phyloP scores from a whole-genome alignment of 2,329 filamentous ascomycete species.

The Tolypocladium sp. region DNA sequence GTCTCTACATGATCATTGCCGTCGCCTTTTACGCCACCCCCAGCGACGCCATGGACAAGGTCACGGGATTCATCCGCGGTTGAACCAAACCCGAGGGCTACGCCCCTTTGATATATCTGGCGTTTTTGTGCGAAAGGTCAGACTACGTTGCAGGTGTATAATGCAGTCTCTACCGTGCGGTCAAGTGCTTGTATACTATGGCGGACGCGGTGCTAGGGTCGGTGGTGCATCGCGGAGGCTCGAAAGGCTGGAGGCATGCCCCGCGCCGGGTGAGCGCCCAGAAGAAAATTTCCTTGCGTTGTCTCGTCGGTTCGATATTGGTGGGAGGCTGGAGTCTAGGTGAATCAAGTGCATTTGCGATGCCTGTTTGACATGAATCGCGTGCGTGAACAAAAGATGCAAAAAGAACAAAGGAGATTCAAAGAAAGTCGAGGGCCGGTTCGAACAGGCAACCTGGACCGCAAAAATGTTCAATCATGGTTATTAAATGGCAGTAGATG shows the following conservation, averaged over 20 bases:
- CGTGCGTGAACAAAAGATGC: too few species aligned
- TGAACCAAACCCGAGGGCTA: background rate
- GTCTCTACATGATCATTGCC: slow-evolving; percentile 50
- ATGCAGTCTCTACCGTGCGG: background rate
- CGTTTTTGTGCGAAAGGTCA: background rate
- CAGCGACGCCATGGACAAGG: slow-evolving; percentile 33
- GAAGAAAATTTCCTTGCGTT: background rate
- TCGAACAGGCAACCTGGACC: background rate
- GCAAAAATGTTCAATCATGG: background rate
- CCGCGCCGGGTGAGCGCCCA: background rate
- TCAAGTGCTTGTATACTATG: background rate
- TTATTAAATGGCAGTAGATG: background rate
- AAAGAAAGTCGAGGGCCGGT: background rate
- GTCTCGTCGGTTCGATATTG: background rate
- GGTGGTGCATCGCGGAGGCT: too few species aligned
- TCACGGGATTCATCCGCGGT: background rate
- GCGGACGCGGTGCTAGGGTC: background rate
- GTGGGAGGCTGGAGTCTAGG: background rate
- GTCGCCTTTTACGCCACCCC: slow-evolving; percentile 51
- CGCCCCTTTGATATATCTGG: background rate
- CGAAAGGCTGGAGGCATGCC: background rate
- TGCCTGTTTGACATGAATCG: background rate
- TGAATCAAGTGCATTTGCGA: background rate
- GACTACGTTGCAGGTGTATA: background rate
- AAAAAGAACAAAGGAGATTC: too few species aligned